Evolutionary conservation across 345 rosid genomes (phyloP).

Genomic region (Rubroshorea leprosula): DNA sequence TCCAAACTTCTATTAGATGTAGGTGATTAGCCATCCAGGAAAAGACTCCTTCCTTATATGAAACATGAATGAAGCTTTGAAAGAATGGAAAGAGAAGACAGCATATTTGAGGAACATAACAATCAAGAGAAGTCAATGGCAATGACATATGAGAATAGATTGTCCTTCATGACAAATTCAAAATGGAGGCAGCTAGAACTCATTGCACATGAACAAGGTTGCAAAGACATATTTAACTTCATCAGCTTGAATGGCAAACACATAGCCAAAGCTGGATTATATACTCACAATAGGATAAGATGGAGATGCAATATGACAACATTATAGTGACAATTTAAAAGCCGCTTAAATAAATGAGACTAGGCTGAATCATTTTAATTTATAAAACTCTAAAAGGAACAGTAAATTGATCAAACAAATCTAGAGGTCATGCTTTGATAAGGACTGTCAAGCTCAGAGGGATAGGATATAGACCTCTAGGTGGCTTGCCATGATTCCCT

Average conservation of each 20-base stretch:
- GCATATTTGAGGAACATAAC: neutral
- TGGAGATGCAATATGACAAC: constrained; percentile 3
- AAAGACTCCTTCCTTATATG: too few species aligned
- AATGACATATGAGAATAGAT: neutral
- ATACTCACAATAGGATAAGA: too few species aligned
- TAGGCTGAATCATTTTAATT: too few species aligned
- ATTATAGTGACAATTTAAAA: too few species aligned
- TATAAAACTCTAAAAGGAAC: too few species aligned
- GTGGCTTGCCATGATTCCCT: constrained; percentile 25
- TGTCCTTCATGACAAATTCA: neutral
- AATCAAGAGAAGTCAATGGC: neutral
- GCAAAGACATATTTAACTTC: neutral
- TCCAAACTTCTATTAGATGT: too few species aligned
- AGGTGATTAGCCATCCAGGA: too few species aligned
- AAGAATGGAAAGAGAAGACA: neutral
- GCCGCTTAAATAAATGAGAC: too few species aligned
- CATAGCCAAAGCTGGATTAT: neutral
- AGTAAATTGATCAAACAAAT: too few species aligned
- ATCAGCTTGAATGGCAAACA: too few species aligned
- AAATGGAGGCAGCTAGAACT: constrained; percentile 5
- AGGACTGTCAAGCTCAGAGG: constrained; percentile 4
- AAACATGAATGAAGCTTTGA: too few species aligned
- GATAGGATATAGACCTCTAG: constrained; percentile 36
- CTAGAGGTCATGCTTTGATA: neutral
- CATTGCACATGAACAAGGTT: neutral